Evolutionary conservation across 139 green algal genomes (phyloP).

Genomic region (Micractinium conductrix): DNA sequence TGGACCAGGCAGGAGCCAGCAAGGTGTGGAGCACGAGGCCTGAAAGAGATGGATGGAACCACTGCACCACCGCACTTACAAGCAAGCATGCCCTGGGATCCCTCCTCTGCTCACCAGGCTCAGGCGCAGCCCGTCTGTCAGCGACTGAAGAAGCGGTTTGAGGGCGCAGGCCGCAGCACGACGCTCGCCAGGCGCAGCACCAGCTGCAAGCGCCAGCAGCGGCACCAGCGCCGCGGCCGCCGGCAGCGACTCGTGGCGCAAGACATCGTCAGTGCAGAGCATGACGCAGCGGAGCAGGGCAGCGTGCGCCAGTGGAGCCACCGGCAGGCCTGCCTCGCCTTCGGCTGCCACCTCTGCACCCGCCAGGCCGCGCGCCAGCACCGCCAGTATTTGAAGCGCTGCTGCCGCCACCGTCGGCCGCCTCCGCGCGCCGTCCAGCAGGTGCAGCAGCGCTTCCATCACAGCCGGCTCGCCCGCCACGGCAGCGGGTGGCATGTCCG

Average conservation of each 20-base stretch:
- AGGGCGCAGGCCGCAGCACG: background rate
- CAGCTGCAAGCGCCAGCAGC: background rate
- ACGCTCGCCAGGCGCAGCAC: background rate
- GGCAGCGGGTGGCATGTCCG: constrained; percentile 8
- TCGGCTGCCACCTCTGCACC: background rate
- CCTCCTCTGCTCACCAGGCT: background rate
- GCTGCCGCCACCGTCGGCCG: background rate
- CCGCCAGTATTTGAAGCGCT: background rate
- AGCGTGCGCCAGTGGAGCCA: background rate
- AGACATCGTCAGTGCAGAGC: background rate
- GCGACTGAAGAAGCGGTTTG: background rate
- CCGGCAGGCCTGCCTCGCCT: background rate
- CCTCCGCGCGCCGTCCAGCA: background rate
- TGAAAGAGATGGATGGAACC: background rate
- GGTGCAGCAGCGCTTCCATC: background rate
- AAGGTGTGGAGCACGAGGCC: background rate
- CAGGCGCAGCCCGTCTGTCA: background rate
- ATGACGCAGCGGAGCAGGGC: background rate
- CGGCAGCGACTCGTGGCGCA: background rate
- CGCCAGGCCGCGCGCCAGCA: background rate
- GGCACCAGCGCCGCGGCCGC: background rate
- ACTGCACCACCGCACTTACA: background rate
- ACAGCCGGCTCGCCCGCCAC: constrained; percentile 8
- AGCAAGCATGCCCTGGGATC: background rate
- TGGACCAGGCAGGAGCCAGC: background rate